Conservation (phyloP, 805 yeast species). For the Sporopachydermia lactativora region DNA sequence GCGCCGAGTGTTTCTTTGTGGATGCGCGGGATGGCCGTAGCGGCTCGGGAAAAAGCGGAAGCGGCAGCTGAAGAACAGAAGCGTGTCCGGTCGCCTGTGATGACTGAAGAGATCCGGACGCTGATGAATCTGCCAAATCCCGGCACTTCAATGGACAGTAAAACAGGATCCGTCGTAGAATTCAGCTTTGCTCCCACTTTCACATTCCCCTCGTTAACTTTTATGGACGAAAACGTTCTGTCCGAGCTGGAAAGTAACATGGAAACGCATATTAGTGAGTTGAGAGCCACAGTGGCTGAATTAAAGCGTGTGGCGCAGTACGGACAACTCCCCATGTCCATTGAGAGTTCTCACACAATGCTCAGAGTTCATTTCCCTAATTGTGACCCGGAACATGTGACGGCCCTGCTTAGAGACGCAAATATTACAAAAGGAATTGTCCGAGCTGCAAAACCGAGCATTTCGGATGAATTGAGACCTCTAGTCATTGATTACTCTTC, state of each 20-base stretch:
- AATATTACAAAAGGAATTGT: slow-evolving; percentile 47
- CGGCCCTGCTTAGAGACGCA: slow-evolving; percentile 39
- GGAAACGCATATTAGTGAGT: slow-evolving; percentile 13
- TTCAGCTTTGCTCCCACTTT: slow-evolving; percentile 32
- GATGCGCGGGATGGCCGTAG: no score
- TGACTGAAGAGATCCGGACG: background rate
- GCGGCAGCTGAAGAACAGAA: background rate
- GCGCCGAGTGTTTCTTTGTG: background rate
- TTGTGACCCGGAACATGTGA: slow-evolving; percentile 44
- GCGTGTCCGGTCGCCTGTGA: no score
- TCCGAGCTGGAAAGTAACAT: slow-evolving; percentile 24
- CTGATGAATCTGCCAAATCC: background rate
- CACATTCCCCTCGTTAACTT: slow-evolving; percentile 25
- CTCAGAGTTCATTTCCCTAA: slow-evolving; percentile 60
- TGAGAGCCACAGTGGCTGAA: slow-evolving; percentile 28
- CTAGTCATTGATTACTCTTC: background rate
- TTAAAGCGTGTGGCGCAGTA: slow-evolving; percentile 34
- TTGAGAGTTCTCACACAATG: slow-evolving; percentile 24
- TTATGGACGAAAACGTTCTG: slow-evolving; percentile 32
- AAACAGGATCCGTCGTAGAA: slow-evolving; percentile 38
- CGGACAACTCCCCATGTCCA: slow-evolving; percentile 52
- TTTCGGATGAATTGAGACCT: background rate
- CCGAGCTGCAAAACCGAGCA: background rate
- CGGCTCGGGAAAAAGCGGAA: no score
- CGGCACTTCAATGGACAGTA: no score